Conservation (phyloP, 2,329 filamentous ascomycete genomes). For the Botrytis tulipae region DNA sequence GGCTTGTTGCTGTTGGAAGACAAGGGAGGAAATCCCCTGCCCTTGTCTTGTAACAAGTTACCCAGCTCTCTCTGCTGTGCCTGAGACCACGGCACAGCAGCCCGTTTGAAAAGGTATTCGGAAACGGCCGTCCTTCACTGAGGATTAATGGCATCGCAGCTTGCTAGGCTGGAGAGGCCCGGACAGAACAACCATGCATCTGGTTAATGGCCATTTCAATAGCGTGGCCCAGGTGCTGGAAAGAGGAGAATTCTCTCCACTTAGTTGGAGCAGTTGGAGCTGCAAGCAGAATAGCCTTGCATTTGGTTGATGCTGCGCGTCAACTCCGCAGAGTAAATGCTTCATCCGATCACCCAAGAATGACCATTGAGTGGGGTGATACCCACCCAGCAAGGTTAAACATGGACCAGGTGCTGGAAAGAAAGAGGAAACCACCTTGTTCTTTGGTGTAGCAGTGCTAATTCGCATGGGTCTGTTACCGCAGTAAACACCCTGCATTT, state of each 20-base stretch:
- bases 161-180: neutral
- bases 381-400: neutral
- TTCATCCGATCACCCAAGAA: neutral
- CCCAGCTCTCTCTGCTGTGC: neutral
- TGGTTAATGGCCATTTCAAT: conserved; percentile 99
- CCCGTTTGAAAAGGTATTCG: neutral
- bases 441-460: conserved; percentile 95
- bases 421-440: conserved; percentile 54
- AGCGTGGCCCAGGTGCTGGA: conserved; percentile 56
- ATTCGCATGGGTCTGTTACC: conserved; percentile 98
- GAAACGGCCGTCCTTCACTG: neutral
- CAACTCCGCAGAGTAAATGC: neutral
- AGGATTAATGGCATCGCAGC: neutral
- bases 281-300: neutral
- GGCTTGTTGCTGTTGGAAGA: neutral
- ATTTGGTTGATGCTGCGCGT: neutral
- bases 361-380: neutral
- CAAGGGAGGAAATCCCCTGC: neutral
- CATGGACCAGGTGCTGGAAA: neutral
- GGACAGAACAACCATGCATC: conserved; percentile 89
- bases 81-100: neutral
- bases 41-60: neutral
- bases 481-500: conserved; percentile 99
- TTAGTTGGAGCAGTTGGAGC: conserved; percentile 82
- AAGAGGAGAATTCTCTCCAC: conserved; percentile 66